phyloP scores from a whole-genome alignment of 2,329 filamentous ascomycete species.

The Talaromyces sp. region DNA sequence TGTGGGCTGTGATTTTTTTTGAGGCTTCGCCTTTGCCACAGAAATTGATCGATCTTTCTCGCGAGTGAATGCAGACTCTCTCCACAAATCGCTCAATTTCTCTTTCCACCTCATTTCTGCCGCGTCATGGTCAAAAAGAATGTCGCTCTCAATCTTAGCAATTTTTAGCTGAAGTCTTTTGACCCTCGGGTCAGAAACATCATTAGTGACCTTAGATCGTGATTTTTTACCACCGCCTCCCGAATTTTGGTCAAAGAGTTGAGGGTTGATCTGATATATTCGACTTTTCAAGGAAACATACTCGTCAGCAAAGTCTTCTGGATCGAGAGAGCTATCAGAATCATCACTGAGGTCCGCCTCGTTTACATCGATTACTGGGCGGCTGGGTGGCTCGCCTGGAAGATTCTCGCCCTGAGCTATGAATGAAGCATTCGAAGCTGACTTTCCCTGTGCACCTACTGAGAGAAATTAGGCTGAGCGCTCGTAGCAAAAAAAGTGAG shows the following conservation, averaged over 20 bases:
- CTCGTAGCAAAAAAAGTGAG: background rate
- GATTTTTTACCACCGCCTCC: conserved; percentile 38
- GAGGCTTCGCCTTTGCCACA: conserved; percentile 39
- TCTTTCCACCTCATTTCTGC: conserved; percentile 65
- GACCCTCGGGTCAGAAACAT: conserved; percentile 45
- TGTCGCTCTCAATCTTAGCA: conserved; percentile 70
- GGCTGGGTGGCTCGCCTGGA: conserved; percentile 26
- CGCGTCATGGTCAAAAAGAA: conserved; percentile 65
- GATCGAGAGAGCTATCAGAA: conserved; percentile 66
- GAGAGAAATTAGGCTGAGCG: conserved; percentile 22
- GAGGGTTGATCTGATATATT: conserved; percentile 60
- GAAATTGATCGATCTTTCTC: conserved; percentile 31
- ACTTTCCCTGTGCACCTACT: conserved; percentile 30
- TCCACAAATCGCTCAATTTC: conserved; percentile 58
- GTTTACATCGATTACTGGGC: conserved; percentile 26
- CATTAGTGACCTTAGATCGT: conserved; percentile 23
- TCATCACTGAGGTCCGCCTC: conserved; percentile 30
- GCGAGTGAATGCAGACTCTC: conserved; percentile 48
- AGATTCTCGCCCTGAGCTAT: conserved; percentile 25
- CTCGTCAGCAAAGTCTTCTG: conserved; percentile 68
- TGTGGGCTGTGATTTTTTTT: conserved; percentile 31
- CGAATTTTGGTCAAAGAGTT: conserved; percentile 45
- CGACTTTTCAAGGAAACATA: conserved; percentile 72
- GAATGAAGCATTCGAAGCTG: conserved; percentile 27
- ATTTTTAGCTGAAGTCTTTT: conserved; percentile 70